phyloP scores from a whole-genome alignment of 2,329 filamentous ascomycete species.

The Colletotrichum euphorbiae region DNA sequence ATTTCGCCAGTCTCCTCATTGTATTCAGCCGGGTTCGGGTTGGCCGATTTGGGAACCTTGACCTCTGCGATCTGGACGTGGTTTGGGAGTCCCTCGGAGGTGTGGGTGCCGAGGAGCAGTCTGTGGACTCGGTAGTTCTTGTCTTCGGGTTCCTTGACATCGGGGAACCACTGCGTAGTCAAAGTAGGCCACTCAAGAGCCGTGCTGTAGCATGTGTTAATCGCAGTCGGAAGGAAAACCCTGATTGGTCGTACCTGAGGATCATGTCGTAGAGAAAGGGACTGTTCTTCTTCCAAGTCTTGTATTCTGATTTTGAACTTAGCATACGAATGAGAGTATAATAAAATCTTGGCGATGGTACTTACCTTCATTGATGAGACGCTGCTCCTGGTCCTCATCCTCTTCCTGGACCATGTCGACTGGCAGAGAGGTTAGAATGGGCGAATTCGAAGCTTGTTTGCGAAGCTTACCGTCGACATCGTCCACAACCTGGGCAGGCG shows the following conservation, averaged over 20 bases:
- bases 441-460: not conserved
- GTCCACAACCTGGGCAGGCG: constrained; percentile 59
- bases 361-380: constrained; percentile 91
- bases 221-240: not conserved
- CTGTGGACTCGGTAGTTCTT: constrained; percentile 91
- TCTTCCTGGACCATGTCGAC: constrained; percentile 72
- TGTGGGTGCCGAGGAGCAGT: constrained; percentile 93
- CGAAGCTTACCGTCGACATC: constrained; percentile 60
- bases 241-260: constrained; percentile 68
- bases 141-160: constrained; percentile 87
- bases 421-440: constrained; percentile 44
- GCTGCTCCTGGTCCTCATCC: constrained; percentile 79
- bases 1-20: constrained; percentile 94
- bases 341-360: not conserved
- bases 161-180: constrained; percentile 97
- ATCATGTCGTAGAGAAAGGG: constrained; percentile 99
- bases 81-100: constrained; percentile 85
- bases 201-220: constrained; percentile 64
- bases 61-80: constrained; percentile 96
- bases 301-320: constrained; percentile 78
- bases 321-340: not conserved
- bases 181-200: constrained; percentile 97
- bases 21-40: constrained; percentile 83
- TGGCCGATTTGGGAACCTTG: constrained; percentile 84
- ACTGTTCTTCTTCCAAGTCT: constrained; percentile 99